These are phyloP conservation scores for Chaetomium globosum DNA, from an alignment of 2,329 filamentous ascomycete species.

Conservation along the genomic window DNA sequence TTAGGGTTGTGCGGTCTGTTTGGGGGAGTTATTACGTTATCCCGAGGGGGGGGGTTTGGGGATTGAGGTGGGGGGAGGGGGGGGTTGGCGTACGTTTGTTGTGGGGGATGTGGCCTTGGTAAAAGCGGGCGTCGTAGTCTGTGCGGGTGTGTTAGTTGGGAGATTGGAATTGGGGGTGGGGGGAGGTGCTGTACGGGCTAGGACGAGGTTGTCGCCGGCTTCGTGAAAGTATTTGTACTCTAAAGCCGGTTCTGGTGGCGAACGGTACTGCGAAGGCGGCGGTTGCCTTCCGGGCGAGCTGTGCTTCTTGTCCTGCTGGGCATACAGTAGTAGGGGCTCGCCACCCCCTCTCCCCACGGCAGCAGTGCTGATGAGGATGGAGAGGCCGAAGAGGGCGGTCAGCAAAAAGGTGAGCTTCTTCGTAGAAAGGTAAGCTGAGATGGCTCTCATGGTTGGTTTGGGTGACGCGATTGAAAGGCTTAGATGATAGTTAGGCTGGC, in stretches of 20 bases:
- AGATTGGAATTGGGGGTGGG: neutral
- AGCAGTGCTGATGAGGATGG: slow-evolving; percentile 15
- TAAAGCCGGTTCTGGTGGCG: neutral
- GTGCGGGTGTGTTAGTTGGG: neutral
- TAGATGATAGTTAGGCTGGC: no score
- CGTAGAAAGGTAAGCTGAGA: neutral
- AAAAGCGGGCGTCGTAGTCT: slow-evolving; percentile 14
- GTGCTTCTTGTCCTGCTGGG: neutral
- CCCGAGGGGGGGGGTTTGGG: neutral
- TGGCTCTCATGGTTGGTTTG: slow-evolving; percentile 10
- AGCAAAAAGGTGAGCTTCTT: slow-evolving; percentile 15
- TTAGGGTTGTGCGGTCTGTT: slow-evolving; percentile 62
- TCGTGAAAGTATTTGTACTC: slow-evolving; percentile 67
- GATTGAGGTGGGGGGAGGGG: no score
- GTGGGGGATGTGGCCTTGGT: neutral
- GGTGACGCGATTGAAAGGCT: neutral
- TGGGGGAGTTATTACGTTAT: no score
- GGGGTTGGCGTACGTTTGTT: neutral
- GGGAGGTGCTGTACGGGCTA: slow-evolving; percentile 45
- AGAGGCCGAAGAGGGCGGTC: slow-evolving; percentile 18
- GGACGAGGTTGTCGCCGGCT: slow-evolving; percentile 59
- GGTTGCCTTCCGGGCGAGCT: neutral
- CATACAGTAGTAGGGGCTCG: neutral
- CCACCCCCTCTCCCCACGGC: slow-evolving; percentile 14
- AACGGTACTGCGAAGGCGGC: neutral